Conservation (phyloP, 495 filamentous ascomycete species). For the Wilcoxina mikolae region DNA sequence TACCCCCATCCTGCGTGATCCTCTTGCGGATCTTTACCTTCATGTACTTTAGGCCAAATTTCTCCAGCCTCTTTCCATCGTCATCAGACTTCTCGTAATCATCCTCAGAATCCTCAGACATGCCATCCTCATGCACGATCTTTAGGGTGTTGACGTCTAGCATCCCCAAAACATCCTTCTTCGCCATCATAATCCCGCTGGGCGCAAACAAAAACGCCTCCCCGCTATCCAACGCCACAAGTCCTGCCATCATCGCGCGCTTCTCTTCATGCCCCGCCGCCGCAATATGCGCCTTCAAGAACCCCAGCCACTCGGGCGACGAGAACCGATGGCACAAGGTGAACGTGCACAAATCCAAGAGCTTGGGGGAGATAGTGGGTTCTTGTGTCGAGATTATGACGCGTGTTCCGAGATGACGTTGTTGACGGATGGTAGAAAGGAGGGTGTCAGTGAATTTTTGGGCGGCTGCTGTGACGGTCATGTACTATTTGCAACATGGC, state of each 20-base stretch:
- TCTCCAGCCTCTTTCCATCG: constrained; percentile 23
- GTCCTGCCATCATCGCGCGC: constrained; percentile 13
- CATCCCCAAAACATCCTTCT: neutral
- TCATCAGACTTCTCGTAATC: constrained; percentile 3
- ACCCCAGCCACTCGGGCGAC: constrained; percentile 49
- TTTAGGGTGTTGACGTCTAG: neutral
- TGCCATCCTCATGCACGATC: neutral
- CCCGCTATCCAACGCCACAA: constrained; percentile 21
- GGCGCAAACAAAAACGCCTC: constrained; percentile 28
- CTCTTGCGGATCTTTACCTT: constrained; percentile 41
- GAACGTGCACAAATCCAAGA: constrained; percentile 55
- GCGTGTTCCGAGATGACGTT: constrained; percentile 51
- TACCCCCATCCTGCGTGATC: constrained; percentile 43
- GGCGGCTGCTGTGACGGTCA: constrained; percentile 35
- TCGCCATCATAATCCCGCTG: constrained; percentile 31
- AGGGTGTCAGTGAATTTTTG: constrained; percentile 45
- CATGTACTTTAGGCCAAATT: constrained; percentile 35
- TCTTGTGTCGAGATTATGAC: constrained; percentile 66
- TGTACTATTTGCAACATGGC: too few species aligned
- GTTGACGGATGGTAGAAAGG: constrained; percentile 47
- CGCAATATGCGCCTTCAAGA: constrained; percentile 46
- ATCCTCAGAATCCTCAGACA: neutral
- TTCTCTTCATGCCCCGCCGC: constrained; percentile 15
- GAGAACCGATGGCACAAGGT: constrained; percentile 63
- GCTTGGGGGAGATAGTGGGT: constrained; percentile 53